Conservation (phyloP, 1,284 basidiomycete species). For the Chalciporus sp. region DNA sequence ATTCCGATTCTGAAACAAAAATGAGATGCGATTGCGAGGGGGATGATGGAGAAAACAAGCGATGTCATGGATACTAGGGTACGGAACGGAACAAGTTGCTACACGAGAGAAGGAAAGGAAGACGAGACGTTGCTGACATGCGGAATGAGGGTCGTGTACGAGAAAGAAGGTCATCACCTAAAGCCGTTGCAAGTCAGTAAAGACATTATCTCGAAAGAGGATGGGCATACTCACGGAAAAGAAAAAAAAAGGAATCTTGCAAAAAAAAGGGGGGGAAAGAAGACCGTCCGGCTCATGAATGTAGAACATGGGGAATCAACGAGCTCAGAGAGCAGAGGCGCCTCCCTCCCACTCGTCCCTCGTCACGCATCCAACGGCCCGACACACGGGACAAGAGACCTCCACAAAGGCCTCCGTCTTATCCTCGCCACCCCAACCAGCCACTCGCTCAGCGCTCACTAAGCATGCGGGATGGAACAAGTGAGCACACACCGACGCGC, state of each 20-base stretch:
- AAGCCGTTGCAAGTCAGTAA: not conserved
- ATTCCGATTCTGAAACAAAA: not conserved
- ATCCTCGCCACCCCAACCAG: constrained; percentile 56
- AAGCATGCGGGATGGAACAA: constrained; percentile 70
- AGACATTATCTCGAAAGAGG: not conserved
- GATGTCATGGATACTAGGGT: constrained; percentile 23
- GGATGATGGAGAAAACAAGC: too few relatives aligned
- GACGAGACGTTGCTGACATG: not conserved
- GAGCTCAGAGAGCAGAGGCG: constrained; percentile 30
- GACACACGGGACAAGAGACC: constrained; percentile 70
- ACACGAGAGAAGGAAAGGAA: not conserved
- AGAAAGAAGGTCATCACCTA: not conserved
- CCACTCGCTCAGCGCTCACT: constrained; percentile 72
- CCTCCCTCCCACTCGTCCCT: constrained; percentile 64
- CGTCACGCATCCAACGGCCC: constrained; percentile 57
- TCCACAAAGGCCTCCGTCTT: constrained; percentile 46
- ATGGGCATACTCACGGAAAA: not conserved
- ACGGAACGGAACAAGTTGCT: not conserved
- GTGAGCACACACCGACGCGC: constrained; percentile 54
- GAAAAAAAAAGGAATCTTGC: not conserved
- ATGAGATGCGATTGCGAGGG: constrained; percentile 5
- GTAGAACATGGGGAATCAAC: not conserved
- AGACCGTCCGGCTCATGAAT: not conserved
- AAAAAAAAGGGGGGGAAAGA: constrained; percentile 4
- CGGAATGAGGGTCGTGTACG: not conserved